phyloP scores from a whole-genome alignment of 2,329 filamentous ascomycete genomes.

The Cordyceps cicadae region DNA sequence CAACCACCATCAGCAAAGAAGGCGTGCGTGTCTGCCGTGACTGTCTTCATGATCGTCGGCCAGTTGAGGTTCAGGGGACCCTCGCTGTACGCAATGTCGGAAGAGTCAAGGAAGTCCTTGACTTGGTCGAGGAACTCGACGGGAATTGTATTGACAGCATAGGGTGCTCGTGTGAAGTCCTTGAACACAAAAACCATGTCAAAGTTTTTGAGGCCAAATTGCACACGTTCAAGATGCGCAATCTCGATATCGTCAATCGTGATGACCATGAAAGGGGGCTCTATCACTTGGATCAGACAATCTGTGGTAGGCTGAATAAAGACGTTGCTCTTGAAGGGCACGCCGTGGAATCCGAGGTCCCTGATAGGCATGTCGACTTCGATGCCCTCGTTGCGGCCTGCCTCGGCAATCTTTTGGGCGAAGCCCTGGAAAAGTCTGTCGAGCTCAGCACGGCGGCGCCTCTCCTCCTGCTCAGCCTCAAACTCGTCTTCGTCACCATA shows the following conservation, averaged over 20 bases:
- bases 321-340: constrained; percentile 91
- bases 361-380: constrained; percentile 96
- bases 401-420: constrained; percentile 94
- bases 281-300: constrained; percentile 91
- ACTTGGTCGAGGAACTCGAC: constrained; percentile 91
- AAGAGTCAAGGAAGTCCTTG: constrained; percentile 95
- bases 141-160: constrained; percentile 96
- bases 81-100: constrained; percentile 89
- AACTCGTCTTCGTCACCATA: constrained; percentile 99
- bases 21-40: constrained; percentile 83
- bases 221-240: constrained; percentile 88
- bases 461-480: constrained; percentile 94
- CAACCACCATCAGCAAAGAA: constrained; percentile 96
- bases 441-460: constrained; percentile 79
- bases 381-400: constrained; percentile 80
- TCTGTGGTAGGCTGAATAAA: constrained; percentile 94
- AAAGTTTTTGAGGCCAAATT: constrained; percentile 98
- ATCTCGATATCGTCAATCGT: constrained; percentile 94
- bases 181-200: constrained; percentile 98
- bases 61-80: constrained; percentile 97
- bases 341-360: constrained; percentile 93
- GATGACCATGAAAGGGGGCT: constrained; percentile 92
- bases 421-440: constrained; percentile 95
- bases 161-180: constrained; percentile 82
- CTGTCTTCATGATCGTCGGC: constrained; percentile 99